A percentile compares a stretch with the other conserved stretches of the same genome.
These are phyloP conservation scores for Lipomyces mesembrius DNA, from an alignment of 805 yeast genomes.

Conservation along the genomic window DNA sequence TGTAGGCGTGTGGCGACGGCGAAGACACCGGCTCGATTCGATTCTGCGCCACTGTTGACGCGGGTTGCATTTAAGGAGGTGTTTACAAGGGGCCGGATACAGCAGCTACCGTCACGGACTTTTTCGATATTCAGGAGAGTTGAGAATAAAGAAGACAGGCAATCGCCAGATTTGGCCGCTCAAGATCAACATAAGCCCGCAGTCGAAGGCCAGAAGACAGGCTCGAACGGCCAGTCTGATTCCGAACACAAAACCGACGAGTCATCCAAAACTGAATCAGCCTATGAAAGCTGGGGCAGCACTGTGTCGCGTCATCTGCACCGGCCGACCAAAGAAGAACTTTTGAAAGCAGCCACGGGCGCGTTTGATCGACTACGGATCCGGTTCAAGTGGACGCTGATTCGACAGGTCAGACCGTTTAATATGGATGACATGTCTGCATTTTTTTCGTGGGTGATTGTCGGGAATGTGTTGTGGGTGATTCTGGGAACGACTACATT, in stretches of 20 bases:
- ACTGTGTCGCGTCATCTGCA: slow-evolving; percentile 33
- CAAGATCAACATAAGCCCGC: neutral
- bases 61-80: neutral
- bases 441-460: slow-evolving; percentile 85
- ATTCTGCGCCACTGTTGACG: neutral
- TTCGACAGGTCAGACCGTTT: slow-evolving; percentile 78
- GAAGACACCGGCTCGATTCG: neutral
- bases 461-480: slow-evolving; percentile 81
- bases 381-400: slow-evolving; percentile 72
- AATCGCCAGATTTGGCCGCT: neutral
- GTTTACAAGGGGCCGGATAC: neutral
- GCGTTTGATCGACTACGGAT: slow-evolving; percentile 51
- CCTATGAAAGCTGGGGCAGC: slow-evolving; percentile 25
- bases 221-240: neutral
- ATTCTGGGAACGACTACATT: slow-evolving; percentile 92
- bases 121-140: neutral
- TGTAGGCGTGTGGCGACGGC: neutral
- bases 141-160: neutral
- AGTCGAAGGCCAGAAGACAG: neutral
- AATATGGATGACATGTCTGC: slow-evolving; percentile 93
- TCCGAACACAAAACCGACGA: neutral
- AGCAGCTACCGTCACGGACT: neutral
- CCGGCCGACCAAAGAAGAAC: slow-evolving; percentile 48
- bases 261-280: neutral
- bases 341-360: slow-evolving; percentile 53